Evolutionary conservation across 2,329 filamentous ascomycete species (phyloP).

Genomic region (Ophiostoma sp.): DNA sequence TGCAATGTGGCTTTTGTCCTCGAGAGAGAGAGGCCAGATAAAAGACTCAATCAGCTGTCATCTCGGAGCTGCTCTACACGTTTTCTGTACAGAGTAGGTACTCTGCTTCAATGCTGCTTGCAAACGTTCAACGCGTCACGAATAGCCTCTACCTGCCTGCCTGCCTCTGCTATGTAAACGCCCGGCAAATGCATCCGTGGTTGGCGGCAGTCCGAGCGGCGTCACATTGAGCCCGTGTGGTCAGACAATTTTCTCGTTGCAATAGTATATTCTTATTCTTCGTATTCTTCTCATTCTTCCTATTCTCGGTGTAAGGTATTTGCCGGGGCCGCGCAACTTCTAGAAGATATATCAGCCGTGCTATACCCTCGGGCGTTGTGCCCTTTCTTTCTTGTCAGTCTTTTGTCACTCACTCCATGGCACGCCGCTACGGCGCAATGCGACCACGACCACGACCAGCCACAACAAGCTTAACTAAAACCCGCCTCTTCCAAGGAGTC

Average conservation of each 20-base stretch:
- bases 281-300: not conserved
- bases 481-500: constrained; percentile 4
- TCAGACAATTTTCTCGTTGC: constrained; percentile 6
- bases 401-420: too few species aligned
- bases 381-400: too few species aligned
- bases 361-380: not conserved
- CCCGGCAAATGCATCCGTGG: constrained; percentile 20
- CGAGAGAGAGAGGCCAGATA: not conserved
- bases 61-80: not conserved
- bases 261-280: not conserved
- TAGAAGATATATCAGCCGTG: not conserved
- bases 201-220: constrained; percentile 21
- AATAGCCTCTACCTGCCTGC: not conserved
- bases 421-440: too few species aligned
- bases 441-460: not conserved
- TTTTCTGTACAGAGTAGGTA: too few species aligned
- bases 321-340: not conserved
- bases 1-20: not conserved
- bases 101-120: not conserved
- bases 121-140: not conserved
- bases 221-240: constrained; percentile 17
- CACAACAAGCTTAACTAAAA: constrained; percentile 3
- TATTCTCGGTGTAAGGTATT: not conserved
- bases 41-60: not conserved
- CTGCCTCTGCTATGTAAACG: not conserved